phyloP scores from a whole-genome alignment of 768 basidiomycete genomes.

The Coprinellus aureogranulatus region DNA sequence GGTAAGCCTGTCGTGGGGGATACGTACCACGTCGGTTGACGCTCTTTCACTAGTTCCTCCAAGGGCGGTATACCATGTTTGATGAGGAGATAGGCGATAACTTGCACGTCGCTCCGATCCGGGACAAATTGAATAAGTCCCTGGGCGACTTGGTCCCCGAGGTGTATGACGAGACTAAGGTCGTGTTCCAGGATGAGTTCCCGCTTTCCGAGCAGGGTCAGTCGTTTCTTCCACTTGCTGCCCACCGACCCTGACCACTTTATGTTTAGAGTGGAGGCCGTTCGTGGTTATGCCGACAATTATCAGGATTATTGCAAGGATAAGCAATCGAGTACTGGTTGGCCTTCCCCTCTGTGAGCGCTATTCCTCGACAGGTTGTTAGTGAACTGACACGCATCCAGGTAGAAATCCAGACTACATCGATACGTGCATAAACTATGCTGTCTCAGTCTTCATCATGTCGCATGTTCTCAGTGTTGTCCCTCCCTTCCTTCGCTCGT shows the following conservation, averaged over 20 bases:
- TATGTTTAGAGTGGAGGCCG: neutral
- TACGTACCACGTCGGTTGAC: neutral
- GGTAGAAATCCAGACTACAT: slow-evolving; percentile 35
- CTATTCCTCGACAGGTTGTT: neutral
- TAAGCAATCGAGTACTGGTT: slow-evolving; percentile 1
- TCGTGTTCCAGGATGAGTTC: neutral
- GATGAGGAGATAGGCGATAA: slow-evolving; percentile 12
- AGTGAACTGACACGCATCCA: no score
- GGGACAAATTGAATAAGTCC: slow-evolving; percentile 13
- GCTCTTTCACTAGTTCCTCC: neutral
- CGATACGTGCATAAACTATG: slow-evolving; percentile 26
- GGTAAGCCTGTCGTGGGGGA: slow-evolving; percentile 10
- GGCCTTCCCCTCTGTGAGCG: slow-evolving; percentile 10
- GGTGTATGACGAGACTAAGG: slow-evolving; percentile 4
- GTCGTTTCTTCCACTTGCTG: neutral
- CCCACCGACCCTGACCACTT: no score
- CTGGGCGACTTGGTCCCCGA: slow-evolving; percentile 2
- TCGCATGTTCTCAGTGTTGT: slow-evolving; percentile 29
- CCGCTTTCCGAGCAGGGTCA: neutral
- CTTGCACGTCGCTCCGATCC: slow-evolving; percentile 16
- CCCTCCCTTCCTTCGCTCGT: slow-evolving; percentile 29
- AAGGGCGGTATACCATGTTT: slow-evolving; percentile 12
- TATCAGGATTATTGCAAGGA: neutral
- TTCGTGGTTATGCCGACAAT: neutral
- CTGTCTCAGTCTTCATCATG: slow-evolving; percentile 27